Conservation (phyloP, 306 rosid species). For the Nissolia schottii region DNA sequence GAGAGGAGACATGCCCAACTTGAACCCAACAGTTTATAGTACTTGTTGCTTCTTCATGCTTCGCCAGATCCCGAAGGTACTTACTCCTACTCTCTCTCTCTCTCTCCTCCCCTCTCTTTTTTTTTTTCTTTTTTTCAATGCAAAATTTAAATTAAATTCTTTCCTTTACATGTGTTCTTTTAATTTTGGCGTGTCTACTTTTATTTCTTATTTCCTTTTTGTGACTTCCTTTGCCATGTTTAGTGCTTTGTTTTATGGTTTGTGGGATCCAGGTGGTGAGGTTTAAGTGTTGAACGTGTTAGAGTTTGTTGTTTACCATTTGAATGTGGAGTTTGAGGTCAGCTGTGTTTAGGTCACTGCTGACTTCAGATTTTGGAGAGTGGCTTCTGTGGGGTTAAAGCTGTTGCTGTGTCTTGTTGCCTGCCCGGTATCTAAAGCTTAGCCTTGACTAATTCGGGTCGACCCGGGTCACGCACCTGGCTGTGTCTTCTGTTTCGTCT, state of each 20-base stretch:
- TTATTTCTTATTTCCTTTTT: not conserved
- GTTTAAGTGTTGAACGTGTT: not conserved
- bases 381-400: slow-evolving; percentile 15
- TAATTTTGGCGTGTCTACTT: not conserved
- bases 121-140: not conserved
- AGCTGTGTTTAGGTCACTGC: slow-evolving; percentile 15
- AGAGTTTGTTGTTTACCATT: slow-evolving; percentile 25
- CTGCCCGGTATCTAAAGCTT: too few species aligned
- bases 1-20: slow-evolving; percentile 65
- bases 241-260: slow-evolving; percentile 16
- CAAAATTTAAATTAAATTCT: not conserved
- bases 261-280: slow-evolving; percentile 38
- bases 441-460: too few species aligned
- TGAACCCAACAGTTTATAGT: slow-evolving; percentile 52
- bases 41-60: slow-evolving; percentile 50
- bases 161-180: not conserved
- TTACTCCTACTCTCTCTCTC: not conserved
- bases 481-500: not conserved
- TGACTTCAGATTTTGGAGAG: slow-evolving; percentile 16
- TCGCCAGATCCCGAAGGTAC: slow-evolving; percentile 64
- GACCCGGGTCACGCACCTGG: too few species aligned
- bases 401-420: not conserved
- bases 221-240: not conserved
- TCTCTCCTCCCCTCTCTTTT: slow-evolving; percentile 11
- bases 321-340: slow-evolving; percentile 66